Evolutionary conservation across 352 stramenopile genomes (phyloP), one percentile per base, ranked within the genome.

Genomic region (Phytophthora tubulina): DNA sequence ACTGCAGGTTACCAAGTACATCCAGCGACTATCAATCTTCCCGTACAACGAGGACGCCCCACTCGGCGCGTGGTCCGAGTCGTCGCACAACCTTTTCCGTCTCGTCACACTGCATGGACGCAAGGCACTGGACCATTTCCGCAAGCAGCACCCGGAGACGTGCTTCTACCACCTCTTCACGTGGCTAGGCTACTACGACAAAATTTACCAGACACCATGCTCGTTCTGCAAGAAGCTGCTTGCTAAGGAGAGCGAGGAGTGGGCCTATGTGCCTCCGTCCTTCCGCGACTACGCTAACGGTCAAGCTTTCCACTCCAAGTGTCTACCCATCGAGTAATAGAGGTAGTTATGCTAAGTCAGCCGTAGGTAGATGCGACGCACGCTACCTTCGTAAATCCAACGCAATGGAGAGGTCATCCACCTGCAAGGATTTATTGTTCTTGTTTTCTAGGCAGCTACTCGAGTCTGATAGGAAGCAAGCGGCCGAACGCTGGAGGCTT

Each of bases 101-200:
- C 75, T 94, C 32, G 76, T 93, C 17, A 92, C 87, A 52, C 67
- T 95, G 36, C 86, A 96, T 67, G 79, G 79, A 32, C 85, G 89
- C 41, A 92, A 92, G 71, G 89, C 89, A 39, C 76, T 95, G 65
- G 79, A 92, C 54, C 85, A 96, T 62, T 94, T 96, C 64, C 85
- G 86, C 66, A 91, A 91, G 68, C 88, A 96, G 79, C 84, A 92
- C 57, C 89, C 89, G 14, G 88, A 96, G 54, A 93, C 87, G 57
- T 89, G 86, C 75, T 96, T 96, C 60, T 96, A 92, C 75, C 85
- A 96, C 62, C 78, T 96, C 31, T 94, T 95, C 71, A 90, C 86
- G 48, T 96, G 89, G 89, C 76, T 96, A 17, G 85, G 83, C 51
- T 94, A 89, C 78, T 96, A 91, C 68, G 89, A 96, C 80, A 96